phyloP scores from a whole-genome alignment of 805 yeast species.

The Candida golubevii region DNA sequence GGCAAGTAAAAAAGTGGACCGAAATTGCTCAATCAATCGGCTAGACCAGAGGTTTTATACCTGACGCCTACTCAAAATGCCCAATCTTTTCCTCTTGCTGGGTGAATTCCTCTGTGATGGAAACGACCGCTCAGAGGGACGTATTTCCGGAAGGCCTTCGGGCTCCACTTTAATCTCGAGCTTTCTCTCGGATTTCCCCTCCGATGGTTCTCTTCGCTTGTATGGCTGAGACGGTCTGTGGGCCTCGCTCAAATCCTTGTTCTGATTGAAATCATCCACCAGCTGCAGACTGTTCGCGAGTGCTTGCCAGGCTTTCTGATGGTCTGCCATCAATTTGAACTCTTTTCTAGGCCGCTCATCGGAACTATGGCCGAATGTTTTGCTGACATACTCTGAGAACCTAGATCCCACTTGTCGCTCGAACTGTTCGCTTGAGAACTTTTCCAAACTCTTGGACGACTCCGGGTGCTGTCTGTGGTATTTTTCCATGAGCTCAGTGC shows the following conservation, averaged over 20 bases:
- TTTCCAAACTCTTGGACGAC: conserved; percentile 2
- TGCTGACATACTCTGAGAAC: conserved; percentile 2
- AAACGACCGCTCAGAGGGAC: neutral
- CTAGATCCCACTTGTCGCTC: neutral
- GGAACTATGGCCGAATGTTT: neutral
- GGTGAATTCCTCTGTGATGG: neutral
- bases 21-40: conserved; percentile 3
- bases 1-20: conserved; percentile 1
- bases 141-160: too few relatives aligned
- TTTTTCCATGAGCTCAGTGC: conserved; percentile 29
- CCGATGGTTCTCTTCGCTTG: too few relatives aligned
- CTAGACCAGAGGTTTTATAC: neutral
- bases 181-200: too few relatives aligned
- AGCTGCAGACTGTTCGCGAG: too few relatives aligned
- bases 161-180: too few relatives aligned
- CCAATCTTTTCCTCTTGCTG: conserved; percentile 10
- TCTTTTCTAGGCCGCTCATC: neutral
- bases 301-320: neutral
- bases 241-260: too few relatives aligned
- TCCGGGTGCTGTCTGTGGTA: conserved; percentile 20
- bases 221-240: too few relatives aligned
- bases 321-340: neutral
- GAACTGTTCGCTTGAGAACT: conserved; percentile 1
- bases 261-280: too few relatives aligned
- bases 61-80: conserved; percentile 6